Conservation (phyloP, 371 early-diverging fungal species). For the Rhizopus sp. region DNA sequence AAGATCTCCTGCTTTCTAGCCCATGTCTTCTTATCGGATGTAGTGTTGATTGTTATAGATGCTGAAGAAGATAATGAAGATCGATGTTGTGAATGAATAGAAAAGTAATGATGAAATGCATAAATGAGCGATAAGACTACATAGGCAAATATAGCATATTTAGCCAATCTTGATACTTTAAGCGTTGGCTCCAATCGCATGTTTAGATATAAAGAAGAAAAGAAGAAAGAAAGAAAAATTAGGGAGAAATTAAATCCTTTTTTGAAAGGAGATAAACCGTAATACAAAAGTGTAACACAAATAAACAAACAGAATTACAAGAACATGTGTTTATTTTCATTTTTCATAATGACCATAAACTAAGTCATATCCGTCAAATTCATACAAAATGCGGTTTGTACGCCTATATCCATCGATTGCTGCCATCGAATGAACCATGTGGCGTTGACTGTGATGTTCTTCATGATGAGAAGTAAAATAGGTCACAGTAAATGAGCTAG, state of each 20-base stretch:
- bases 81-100: slow-evolving; percentile 10
- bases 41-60: not conserved
- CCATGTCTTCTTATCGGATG: not conserved
- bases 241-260: not conserved
- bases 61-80: not conserved
- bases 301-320: not conserved
- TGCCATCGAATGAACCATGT: slow-evolving; percentile 47
- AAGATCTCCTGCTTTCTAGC: slow-evolving; percentile 4
- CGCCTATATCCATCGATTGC: slow-evolving; percentile 59
- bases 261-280: not conserved
- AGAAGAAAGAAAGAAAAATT: slow-evolving; percentile 5
- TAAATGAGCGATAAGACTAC: slow-evolving; percentile 22
- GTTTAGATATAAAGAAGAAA: not conserved
- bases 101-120: slow-evolving; percentile 27
- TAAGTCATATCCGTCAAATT: slow-evolving; percentile 77
- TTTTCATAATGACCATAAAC: slow-evolving; percentile 68
- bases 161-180: slow-evolving; percentile 23
- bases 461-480: slow-evolving; percentile 68
- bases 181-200: slow-evolving; percentile 32
- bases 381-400: slow-evolving; percentile 73
- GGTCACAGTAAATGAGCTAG: slow-evolving; percentile 81
- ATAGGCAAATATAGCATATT: slow-evolving; percentile 22
- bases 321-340: slow-evolving; percentile 5
- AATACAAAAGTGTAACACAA: slow-evolving; percentile 1
- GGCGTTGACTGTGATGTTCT: slow-evolving; percentile 37